Evolutionary conservation across 768 basidiomycete species (phyloP).

Genomic region (Trametes villosa): DNA sequence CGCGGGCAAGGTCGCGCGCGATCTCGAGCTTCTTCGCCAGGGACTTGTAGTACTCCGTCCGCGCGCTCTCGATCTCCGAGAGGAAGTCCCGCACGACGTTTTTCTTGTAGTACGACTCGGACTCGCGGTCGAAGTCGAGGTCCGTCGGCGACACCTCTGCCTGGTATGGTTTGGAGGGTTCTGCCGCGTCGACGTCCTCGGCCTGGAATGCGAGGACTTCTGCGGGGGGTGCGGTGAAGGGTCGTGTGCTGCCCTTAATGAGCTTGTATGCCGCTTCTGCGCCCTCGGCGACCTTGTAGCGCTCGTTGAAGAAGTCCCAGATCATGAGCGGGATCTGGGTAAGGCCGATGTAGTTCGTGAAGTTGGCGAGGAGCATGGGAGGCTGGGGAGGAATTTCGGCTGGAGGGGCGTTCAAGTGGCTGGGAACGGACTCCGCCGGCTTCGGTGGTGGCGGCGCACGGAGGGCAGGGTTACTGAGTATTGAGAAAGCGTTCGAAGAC

Average conservation of each 20-base stretch:
- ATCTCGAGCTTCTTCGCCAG: slow-evolving; percentile 67
- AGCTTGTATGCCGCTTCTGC: slow-evolving; percentile 82
- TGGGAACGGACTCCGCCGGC: slow-evolving; percentile 28
- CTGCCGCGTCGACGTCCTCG: slow-evolving; percentile 31
- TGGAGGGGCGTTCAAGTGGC: slow-evolving; percentile 52
- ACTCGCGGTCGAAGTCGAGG: slow-evolving; percentile 71
- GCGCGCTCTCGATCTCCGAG: slow-evolving; percentile 64
- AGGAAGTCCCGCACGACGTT: slow-evolving; percentile 54
- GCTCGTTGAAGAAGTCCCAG: slow-evolving; percentile 90
- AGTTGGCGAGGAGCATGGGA: slow-evolving; percentile 78
- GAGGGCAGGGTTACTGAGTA: slow-evolving; percentile 32
- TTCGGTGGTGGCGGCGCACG: slow-evolving; percentile 31
- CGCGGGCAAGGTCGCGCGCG: slow-evolving; percentile 76
- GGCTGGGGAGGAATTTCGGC: slow-evolving; percentile 70
- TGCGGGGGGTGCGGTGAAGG: slow-evolving; percentile 46
- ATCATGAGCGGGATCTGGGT: slow-evolving; percentile 88
- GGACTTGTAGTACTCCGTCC: slow-evolving; percentile 75
- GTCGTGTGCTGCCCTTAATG: slow-evolving; percentile 63
- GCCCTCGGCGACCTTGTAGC: slow-evolving; percentile 77
- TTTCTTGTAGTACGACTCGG: slow-evolving; percentile 72
- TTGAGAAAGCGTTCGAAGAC: slow-evolving; percentile 36
- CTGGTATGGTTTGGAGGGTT: slow-evolving; percentile 23
- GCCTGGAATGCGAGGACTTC: slow-evolving; percentile 24
- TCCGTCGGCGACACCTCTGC: slow-evolving; percentile 47
- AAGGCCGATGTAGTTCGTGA: slow-evolving; percentile 78